Conservation (phyloP, 1,284 basidiomycete genomes). For the Wolfiporia cocos region DNA sequence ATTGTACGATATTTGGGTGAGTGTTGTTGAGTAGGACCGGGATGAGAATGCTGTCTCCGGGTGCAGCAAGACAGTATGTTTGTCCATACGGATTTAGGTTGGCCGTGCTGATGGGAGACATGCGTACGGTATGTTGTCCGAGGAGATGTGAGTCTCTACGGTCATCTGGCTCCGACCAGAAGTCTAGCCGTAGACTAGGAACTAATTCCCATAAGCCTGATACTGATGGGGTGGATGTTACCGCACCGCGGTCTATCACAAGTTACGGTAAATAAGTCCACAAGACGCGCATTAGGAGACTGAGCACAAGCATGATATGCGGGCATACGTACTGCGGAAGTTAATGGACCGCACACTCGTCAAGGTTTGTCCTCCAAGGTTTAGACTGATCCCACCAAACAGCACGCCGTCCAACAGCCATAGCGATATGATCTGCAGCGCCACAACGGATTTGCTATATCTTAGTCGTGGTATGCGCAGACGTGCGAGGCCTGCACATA, state of each 20-base stretch:
- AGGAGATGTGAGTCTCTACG: constrained; percentile 58
- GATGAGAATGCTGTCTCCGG: constrained; percentile 53
- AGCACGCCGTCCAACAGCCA: constrained; percentile 62
- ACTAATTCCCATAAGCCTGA: constrained; percentile 40
- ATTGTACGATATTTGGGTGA: constrained; percentile 65
- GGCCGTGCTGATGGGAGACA: constrained; percentile 87
- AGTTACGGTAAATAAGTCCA: background rate
- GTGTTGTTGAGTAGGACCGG: constrained; percentile 92
- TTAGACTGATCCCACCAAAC: constrained; percentile 55
- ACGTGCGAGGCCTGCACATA: constrained; percentile 51
- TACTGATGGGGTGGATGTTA: constrained; percentile 38
- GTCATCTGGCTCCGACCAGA: constrained; percentile 31
- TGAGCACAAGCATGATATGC: background rate
- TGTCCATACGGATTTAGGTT: constrained; percentile 67
- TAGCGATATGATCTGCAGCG: constrained; percentile 51
- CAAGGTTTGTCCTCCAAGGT: constrained; percentile 17
- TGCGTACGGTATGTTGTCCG: constrained; percentile 85
- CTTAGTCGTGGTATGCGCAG: constrained; percentile 76
- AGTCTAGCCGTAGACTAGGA: constrained; percentile 40
- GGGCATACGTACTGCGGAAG: constrained; percentile 24
- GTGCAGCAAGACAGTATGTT: constrained; percentile 65
- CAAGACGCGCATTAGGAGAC: too few relatives aligned
- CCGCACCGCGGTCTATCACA: constrained; percentile 27
- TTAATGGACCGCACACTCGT: constrained; percentile 16
- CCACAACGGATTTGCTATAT: constrained; percentile 56